These are phyloP conservation scores for Starmerella roubikii DNA, from an alignment of 805 yeast species.

Conservation along the genomic window DNA sequence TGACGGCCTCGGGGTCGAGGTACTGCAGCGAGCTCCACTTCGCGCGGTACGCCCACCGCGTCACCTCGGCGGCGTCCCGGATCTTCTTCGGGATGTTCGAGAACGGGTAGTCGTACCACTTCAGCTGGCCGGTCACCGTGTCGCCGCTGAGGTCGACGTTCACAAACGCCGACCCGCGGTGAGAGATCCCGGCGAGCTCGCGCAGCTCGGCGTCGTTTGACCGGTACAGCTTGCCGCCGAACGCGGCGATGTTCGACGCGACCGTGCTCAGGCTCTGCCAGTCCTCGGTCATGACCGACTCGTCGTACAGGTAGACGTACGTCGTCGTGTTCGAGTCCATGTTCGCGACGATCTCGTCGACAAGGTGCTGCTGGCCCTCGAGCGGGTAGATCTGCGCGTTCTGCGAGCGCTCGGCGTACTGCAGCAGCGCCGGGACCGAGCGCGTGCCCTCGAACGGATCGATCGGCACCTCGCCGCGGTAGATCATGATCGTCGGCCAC, in stretches of 20 bases:
- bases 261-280: constrained; percentile 28
- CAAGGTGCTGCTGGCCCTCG: constrained; percentile 19
- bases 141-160: constrained; percentile 9
- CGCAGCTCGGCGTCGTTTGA: constrained; percentile 13
- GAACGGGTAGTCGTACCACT: constrained; percentile 13
- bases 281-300: constrained; percentile 28
- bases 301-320: constrained; percentile 30
- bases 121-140: constrained; percentile 4
- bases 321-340: constrained; percentile 21
- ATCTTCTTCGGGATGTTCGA: constrained; percentile 16
- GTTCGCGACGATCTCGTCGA: constrained; percentile 19
- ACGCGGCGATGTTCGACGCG: constrained; percentile 17
- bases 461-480: constrained; percentile 13
- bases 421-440: constrained; percentile 24
- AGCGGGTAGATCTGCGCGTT: constrained; percentile 23
- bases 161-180: constrained; percentile 16
- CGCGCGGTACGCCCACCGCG: constrained; percentile 15
- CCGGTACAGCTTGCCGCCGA: constrained; percentile 15
- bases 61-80: constrained; percentile 14
- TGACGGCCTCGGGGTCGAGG: constrained; percentile 7
- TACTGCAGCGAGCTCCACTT: constrained; percentile 10
- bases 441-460: constrained; percentile 22
- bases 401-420: constrained; percentile 23
- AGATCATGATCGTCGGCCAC: constrained; percentile 17
- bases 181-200: constrained; percentile 13